These are phyloP conservation scores for Podaxis sp. DNA, from an alignment of 768 basidiomycete genomes.

Conservation along the genomic window DNA sequence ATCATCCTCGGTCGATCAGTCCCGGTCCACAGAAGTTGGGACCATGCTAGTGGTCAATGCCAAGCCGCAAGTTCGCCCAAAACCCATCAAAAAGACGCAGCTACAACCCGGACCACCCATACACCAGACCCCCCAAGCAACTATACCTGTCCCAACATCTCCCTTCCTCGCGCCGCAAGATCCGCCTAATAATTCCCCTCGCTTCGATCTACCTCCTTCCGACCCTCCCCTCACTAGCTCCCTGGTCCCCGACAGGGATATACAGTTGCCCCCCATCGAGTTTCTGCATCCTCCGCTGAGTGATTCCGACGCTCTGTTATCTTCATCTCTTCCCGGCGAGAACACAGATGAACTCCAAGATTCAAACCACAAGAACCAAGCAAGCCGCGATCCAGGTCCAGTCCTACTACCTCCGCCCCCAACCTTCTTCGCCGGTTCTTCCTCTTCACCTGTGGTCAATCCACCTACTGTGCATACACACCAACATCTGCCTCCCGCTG, in stretches of 20 bases:
- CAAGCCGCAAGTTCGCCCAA: constrained; percentile 9
- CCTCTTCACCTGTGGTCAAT: constrained; percentile 21
- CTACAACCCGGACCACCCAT: constrained; percentile 1
- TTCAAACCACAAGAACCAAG: constrained; percentile 4
- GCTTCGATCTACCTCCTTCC: constrained; percentile 32
- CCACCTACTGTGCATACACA: constrained; percentile 16
- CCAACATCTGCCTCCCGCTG: background rate
- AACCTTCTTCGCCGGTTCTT: constrained; percentile 44
- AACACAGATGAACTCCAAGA: constrained; percentile 26
- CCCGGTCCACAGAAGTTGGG: background rate
- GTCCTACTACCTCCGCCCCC: constrained; percentile 26
- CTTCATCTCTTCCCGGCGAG: constrained; percentile 25
- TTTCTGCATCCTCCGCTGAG: constrained; percentile 22
- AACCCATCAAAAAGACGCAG: constrained; percentile 15
- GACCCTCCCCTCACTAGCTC: constrained; percentile 19
- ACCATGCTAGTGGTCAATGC: constrained; percentile 1
- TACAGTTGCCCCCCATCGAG: constrained; percentile 29
- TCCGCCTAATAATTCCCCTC: constrained; percentile 20
- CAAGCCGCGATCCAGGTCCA: constrained; percentile 11
- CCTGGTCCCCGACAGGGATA: constrained; percentile 4
- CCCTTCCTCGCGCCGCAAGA: constrained; percentile 16
- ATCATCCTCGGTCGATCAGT: background rate
- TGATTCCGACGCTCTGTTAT: constrained; percentile 17
- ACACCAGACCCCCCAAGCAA: constrained; percentile 6
- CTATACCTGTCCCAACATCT: constrained; percentile 14